Percentiles rank a stretch among this genome's conserved stretches.
phyloP scores from a whole-genome alignment of 2,329 filamentous ascomycete species.

The Alternaria ethzedia region DNA sequence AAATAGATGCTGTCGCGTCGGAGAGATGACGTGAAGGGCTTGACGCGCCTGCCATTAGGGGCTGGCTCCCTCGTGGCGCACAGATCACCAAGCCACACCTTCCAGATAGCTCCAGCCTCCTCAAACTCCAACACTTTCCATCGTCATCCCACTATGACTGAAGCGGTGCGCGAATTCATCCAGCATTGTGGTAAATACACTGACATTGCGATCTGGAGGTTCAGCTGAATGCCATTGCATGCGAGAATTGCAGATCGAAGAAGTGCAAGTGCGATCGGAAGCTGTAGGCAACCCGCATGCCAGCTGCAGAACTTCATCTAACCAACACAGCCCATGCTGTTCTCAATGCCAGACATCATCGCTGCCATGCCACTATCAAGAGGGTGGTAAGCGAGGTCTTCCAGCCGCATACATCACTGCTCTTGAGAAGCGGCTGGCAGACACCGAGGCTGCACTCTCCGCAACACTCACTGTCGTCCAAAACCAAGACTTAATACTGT shows the following conservation, averaged over 20 bases:
- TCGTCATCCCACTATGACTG: background rate
- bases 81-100: background rate
- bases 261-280: slow-evolving; percentile 38
- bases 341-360: slow-evolving; percentile 27
- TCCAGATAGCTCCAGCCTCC: background rate
- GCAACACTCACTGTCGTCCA: slow-evolving; percentile 20
- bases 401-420: slow-evolving; percentile 33
- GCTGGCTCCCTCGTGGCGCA: background rate
- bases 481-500: background rate
- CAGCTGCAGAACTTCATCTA: background rate
- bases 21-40: background rate
- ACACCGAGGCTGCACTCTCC: slow-evolving; percentile 33
- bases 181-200: background rate
- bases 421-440: slow-evolving; percentile 31
- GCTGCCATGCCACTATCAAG: slow-evolving; percentile 27
- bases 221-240: slow-evolving; percentile 30
- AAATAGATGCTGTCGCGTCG: background rate
- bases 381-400: slow-evolving; percentile 36
- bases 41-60: background rate
- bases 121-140: background rate
- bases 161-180: background rate
- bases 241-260: slow-evolving; percentile 35
- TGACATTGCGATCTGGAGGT: background rate
- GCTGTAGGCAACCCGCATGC: slow-evolving; percentile 15
- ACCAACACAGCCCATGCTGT: slow-evolving; percentile 27